phyloP scores from a whole-genome alignment of 1,284 basidiomycete species.

The Lentinus polychrous region DNA sequence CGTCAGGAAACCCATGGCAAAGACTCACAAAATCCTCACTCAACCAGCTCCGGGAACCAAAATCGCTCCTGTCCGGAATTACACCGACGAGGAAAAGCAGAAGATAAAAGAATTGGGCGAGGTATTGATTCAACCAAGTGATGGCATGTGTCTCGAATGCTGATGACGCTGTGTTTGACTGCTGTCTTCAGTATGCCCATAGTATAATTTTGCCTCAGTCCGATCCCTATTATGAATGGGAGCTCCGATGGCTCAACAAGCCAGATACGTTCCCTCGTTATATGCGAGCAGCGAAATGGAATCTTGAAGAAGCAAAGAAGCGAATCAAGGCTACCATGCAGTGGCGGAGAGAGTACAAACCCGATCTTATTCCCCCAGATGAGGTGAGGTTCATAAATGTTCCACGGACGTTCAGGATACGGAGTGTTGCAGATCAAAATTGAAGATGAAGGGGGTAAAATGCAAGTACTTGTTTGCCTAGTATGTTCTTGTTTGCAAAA shows the following conservation, averaged over 20 bases:
- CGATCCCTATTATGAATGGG: constrained; percentile 72
- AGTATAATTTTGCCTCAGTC: constrained; percentile 53
- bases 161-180: neutral
- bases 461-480: constrained; percentile 42
- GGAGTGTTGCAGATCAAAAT: constrained; percentile 41
- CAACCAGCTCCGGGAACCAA: constrained; percentile 36
- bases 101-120: constrained; percentile 56
- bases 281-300: constrained; percentile 82
- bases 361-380: constrained; percentile 74
- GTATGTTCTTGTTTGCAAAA: neutral
- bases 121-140: too few species aligned
- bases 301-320: constrained; percentile 67
- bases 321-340: constrained; percentile 72
- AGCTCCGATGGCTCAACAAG: constrained; percentile 66
- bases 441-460: constrained; percentile 81
- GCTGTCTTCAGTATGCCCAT: constrained; percentile 49
- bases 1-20: constrained; percentile 21
- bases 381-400: constrained; percentile 38
- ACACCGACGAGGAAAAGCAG: constrained; percentile 54
- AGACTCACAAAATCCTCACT: constrained; percentile 38
- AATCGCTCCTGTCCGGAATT: constrained; percentile 50
- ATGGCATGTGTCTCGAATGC: neutral
- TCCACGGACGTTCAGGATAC: neutral
- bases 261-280: constrained; percentile 75
- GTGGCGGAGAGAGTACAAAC: constrained; percentile 77